A percentile compares a stretch with the other conserved stretches of the same genome.
phyloP scores from a whole-genome alignment of 805 yeast species.

The Metschnikowia anglica region DNA sequence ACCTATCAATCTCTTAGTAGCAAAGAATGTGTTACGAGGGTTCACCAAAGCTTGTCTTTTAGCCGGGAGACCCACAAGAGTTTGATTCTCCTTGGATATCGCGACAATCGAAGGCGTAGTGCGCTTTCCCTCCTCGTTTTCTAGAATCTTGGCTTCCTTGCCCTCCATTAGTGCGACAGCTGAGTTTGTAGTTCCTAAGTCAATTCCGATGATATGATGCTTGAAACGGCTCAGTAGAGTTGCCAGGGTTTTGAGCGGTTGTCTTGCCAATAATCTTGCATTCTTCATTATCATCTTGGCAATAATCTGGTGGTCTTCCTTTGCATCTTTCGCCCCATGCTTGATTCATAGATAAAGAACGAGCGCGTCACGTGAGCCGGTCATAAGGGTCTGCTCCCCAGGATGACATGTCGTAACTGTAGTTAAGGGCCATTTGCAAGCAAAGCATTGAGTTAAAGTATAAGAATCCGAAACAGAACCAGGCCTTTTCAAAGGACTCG shows the following conservation, averaged over 20 bases:
- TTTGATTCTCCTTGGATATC: slow-evolving; percentile 38
- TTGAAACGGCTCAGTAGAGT: slow-evolving; percentile 16
- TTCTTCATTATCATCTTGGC: neutral
- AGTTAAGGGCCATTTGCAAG: too few species aligned
- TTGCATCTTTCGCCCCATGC: neutral
- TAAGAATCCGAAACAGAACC: too few species aligned
- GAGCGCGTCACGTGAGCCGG: slow-evolving; percentile 8
- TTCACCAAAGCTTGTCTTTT: slow-evolving; percentile 75
- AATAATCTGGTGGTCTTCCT: neutral
- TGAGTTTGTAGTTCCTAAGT: slow-evolving; percentile 82
- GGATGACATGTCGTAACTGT: too few species aligned
- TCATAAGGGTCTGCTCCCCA: neutral
- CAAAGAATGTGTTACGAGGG: slow-evolving; percentile 75
- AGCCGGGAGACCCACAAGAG: slow-evolving; percentile 66
- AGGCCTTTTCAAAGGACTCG: too few species aligned
- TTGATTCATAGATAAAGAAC: neutral
- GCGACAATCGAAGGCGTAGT: slow-evolving; percentile 83
- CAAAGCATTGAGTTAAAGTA: too few species aligned
- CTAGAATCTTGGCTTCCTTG: slow-evolving; percentile 61
- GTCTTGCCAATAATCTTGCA: neutral
- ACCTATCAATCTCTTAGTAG: slow-evolving; percentile 81
- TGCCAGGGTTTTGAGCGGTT: neutral
- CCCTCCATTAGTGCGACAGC: slow-evolving; percentile 79
- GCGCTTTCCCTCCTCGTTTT: slow-evolving; percentile 75
- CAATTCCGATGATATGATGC: slow-evolving; percentile 67